These are phyloP conservation scores for Xylaria sp. DNA, from an alignment of 2,329 filamentous ascomycete genomes.

Conservation along the genomic window DNA sequence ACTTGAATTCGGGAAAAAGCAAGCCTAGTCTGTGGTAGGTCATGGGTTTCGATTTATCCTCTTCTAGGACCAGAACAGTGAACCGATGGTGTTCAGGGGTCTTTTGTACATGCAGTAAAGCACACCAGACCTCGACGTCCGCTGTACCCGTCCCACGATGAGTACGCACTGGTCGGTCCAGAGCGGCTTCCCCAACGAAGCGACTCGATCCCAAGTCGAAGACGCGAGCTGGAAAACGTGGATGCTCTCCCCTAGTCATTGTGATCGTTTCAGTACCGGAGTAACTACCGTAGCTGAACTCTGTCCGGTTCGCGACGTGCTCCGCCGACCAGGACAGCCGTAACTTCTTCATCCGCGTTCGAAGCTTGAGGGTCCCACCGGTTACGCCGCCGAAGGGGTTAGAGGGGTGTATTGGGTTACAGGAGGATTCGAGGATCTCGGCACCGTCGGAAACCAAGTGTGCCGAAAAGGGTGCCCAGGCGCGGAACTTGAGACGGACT, in stretches of 20 bases:
- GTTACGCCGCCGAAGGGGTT: conserved; percentile 15
- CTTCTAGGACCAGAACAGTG: conserved; percentile 14
- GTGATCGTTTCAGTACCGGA: not conserved
- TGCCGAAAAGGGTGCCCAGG: conserved; percentile 3
- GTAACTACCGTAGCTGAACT: conserved; percentile 24
- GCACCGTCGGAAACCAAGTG: conserved; percentile 11
- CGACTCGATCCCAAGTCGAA: not conserved
- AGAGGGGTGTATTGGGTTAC: not conserved
- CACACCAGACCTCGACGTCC: conserved; percentile 20
- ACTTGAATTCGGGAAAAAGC: not conserved
- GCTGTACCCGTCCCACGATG: not conserved
- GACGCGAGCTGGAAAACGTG: conserved; percentile 23
- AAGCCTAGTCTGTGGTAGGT: conserved; percentile 13
- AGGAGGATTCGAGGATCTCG: conserved; percentile 17
- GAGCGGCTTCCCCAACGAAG: conserved; percentile 23
- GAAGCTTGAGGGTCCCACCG: conserved; percentile 16
- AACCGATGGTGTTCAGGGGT: not conserved
- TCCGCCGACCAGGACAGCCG: conserved; percentile 14
- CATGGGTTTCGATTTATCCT: not conserved
- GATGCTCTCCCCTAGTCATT: conserved; percentile 25
- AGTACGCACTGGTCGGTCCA: conserved; percentile 12
- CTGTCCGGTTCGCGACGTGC: conserved; percentile 15
- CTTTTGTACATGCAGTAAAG: conserved; percentile 16
- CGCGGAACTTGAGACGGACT: conserved; percentile 30
- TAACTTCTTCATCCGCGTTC: conserved; percentile 12